Percentiles rank a stretch among this genome's conserved stretches.
phyloP scores from a whole-genome alignment of 2,329 filamentous ascomycete genomes.

The Pseudopyrenochaeta lycopersici region DNA sequence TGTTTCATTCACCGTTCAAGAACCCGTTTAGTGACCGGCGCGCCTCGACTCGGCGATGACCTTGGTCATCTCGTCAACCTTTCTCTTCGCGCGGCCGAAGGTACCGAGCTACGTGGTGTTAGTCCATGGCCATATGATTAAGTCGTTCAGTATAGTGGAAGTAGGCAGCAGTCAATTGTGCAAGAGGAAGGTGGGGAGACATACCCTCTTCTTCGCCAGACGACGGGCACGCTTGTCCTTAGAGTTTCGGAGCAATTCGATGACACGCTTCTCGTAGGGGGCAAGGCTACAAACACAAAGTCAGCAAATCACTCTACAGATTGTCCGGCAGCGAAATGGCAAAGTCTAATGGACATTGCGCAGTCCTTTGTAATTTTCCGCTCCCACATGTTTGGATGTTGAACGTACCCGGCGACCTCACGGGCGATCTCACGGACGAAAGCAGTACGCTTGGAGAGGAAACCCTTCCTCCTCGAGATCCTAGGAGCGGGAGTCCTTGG shows the following conservation, averaged over 20 bases:
- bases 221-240: slow-evolving; percentile 99
- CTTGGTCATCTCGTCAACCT: slow-evolving; percentile 98
- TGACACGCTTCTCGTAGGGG: slow-evolving; percentile 90
- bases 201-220: slow-evolving; percentile 98
- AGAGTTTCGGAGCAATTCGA: slow-evolving; percentile 98
- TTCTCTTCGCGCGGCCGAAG: slow-evolving; percentile 97
- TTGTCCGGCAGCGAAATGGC: neutral
- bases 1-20: slow-evolving; percentile 35
- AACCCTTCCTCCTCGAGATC: slow-evolving; percentile 82
- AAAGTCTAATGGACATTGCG: neutral
- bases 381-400: slow-evolving; percentile 5
- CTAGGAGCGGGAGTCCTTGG: slow-evolving; percentile 59
- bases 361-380: slow-evolving; percentile 1
- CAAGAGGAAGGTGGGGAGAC: slow-evolving; percentile 48
- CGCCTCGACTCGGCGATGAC: slow-evolving; percentile 97
- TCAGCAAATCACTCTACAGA: slow-evolving; percentile 13
- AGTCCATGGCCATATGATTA: slow-evolving; percentile 30
- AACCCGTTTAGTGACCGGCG: slow-evolving; percentile 68
- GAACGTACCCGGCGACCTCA: slow-evolving; percentile 91
- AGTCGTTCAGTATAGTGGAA: neutral
- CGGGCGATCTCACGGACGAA: slow-evolving; percentile 98
- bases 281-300: slow-evolving; percentile 26
- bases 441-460: slow-evolving; percentile 94
- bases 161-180: slow-evolving; percentile 2
- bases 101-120: slow-evolving; percentile 79